A percentile compares a stretch with the other conserved stretches of the same genome.
phyloP scores from a whole-genome alignment of 257 asterid species.

The Fraxinus excelsior region DNA sequence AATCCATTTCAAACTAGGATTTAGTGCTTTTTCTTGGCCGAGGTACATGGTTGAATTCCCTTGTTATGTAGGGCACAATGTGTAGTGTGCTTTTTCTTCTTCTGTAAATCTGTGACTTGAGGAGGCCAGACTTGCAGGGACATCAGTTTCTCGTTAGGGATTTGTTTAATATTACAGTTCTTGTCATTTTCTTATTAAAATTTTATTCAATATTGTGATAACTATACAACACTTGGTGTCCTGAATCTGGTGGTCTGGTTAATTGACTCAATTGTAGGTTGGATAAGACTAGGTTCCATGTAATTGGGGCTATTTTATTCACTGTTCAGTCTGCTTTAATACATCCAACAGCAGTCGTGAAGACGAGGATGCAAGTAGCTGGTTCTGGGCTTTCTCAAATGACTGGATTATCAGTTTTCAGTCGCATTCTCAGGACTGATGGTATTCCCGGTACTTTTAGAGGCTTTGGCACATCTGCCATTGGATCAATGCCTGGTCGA shows the following conservation, averaged over 20 bases:
- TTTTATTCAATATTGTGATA: not conserved
- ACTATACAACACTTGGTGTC: not conserved
- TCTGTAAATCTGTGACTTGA: constrained; percentile 9
- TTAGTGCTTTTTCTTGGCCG: not conserved
- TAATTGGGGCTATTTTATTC: constrained; percentile 86
- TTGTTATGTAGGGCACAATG: not conserved
- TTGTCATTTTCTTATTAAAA: not conserved
- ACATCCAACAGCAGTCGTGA: constrained; percentile 89
- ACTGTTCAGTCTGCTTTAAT: constrained; percentile 83
- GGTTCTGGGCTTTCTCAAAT: constrained; percentile 55
- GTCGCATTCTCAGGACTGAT: constrained; percentile 52
- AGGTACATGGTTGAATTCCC: not conserved
- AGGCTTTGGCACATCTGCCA: constrained; percentile 90
- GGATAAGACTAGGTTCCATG: constrained; percentile 84
- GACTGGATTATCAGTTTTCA: constrained; percentile 68
- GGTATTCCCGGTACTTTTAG: constrained; percentile 77
- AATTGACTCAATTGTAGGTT: constrained; percentile 49
- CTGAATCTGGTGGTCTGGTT: constrained; percentile 14
- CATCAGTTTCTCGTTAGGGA: not conserved
- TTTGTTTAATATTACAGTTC: not conserved
- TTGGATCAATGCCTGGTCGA: constrained; percentile 95
- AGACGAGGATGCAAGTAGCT: constrained; percentile 95
- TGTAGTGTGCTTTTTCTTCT: not conserved
- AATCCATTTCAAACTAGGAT: constrained; percentile 7
- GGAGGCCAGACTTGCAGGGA: not conserved